Conservation (phyloP, 768 basidiomycete species). For the Panaeolus cyanescens region DNA sequence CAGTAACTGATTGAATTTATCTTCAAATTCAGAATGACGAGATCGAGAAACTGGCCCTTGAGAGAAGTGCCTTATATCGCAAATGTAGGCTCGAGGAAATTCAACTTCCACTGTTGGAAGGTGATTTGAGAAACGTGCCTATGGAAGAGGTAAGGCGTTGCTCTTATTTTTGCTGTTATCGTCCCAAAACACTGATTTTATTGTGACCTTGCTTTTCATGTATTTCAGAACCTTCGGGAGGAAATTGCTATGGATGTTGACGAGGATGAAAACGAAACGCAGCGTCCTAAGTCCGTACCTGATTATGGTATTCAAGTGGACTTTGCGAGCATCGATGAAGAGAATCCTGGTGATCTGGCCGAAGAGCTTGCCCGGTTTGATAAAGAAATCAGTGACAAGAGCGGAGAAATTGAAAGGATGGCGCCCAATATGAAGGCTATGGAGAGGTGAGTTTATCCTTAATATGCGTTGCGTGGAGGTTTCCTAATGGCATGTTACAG, state of each 20-base stretch:
- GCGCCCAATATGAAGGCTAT: slow-evolving; percentile 97
- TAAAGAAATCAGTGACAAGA: slow-evolving; percentile 66
- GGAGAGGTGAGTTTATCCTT: slow-evolving; percentile 60
- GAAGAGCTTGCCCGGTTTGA: slow-evolving; percentile 76
- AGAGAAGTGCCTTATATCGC: slow-evolving; percentile 85
- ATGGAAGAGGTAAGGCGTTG: slow-evolving; percentile 81
- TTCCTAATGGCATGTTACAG: slow-evolving; percentile 32
- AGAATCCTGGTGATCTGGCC: slow-evolving; percentile 65
- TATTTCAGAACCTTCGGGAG: slow-evolving; percentile 69
- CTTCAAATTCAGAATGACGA: slow-evolving; percentile 58
- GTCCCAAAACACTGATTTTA: too few species aligned
- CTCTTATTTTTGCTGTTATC: neutral
- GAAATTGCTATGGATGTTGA: slow-evolving; percentile 93
- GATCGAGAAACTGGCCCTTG: slow-evolving; percentile 85
- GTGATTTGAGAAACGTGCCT: slow-evolving; percentile 83
- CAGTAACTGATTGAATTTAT: slow-evolving; percentile 7
- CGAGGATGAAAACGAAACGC: slow-evolving; percentile 81
- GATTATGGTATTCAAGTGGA: slow-evolving; percentile 92
- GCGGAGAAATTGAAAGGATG: slow-evolving; percentile 86
- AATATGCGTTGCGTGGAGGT: neutral
- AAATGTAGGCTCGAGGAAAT: slow-evolving; percentile 95
- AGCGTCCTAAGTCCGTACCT: slow-evolving; percentile 67
- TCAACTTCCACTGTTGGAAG: slow-evolving; percentile 72
- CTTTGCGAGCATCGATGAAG: slow-evolving; percentile 76
- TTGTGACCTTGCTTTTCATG: slow-evolving; percentile 2